Base-by-base conservation (phyloP, 176 grass and related monocot species). In the Musa itinerans region DNA sequence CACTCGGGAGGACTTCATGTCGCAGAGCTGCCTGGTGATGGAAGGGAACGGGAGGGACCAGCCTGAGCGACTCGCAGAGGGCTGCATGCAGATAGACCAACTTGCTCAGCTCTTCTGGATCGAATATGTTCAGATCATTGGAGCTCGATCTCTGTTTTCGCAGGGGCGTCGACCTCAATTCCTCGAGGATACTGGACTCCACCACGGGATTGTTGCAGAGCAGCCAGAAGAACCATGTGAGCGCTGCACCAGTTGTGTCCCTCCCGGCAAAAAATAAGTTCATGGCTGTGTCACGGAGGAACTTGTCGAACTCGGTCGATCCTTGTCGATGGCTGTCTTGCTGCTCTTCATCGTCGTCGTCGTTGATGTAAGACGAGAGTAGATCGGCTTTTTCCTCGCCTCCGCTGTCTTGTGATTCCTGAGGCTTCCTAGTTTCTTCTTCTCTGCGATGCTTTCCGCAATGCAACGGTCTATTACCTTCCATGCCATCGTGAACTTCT, bases 151-250 rank as follows among this genome's bases (percentile, higher is more conserved):
- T 25, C 65, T 68, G 24, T 34, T 43, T 12, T 16, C 16, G 1
- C 65, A 1, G 26, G 11, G 15, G 15, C 1, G 9, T 29, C 9
- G 52, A 25, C 22, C 54, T 55, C 22, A 73, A 2, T 54, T 55
- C 71, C 71, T 54, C 52, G 9, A 73, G 71, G 19, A 73, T 55
- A 19, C 27, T 73, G n/a, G 0, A 24, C 29, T 52, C 74, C 56
- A 52, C 74, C 27, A 17, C 10, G 1, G 58, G 27, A 76, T 76
- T 63, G 11, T 64, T 50, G 16, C 57, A 63, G 34, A 76, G 43
- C 17, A 76, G 29, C 58, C 74, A 76, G 25, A 76, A 63, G 74
- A 76, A 76, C 74, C 74, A 76, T 11, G 43, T 11, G 29, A 76
- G 58, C 2, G 57, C 74, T 11, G 43, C 26, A 24, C 58, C 74